Percentiles rank a stretch among this genome's conserved stretches.
Conservation (phyloP, 768 basidiomycete species). For the Polyporus arcularius region DNA sequence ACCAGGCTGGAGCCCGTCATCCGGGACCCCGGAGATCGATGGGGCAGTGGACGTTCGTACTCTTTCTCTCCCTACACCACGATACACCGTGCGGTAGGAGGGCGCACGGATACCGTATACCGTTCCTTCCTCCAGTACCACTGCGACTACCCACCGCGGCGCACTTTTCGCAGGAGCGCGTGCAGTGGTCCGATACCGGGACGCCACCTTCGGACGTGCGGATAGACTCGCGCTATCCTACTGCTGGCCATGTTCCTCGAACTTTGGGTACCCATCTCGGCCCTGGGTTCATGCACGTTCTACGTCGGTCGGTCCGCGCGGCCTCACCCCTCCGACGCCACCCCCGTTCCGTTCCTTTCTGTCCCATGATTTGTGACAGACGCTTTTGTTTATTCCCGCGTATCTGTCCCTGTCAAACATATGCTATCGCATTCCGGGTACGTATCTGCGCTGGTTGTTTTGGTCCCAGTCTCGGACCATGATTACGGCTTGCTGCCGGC, state of each 20-base stretch:
- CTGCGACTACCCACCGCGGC: background rate
- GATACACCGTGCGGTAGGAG: conserved; percentile 9
- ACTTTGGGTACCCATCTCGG: background rate
- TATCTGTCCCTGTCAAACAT: background rate
- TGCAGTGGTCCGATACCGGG: too few relatives aligned
- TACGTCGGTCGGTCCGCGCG: background rate
- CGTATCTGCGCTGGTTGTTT: too few relatives aligned
- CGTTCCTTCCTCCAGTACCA: conserved; percentile 13
- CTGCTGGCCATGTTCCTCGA: background rate
- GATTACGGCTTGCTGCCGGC: too few relatives aligned
- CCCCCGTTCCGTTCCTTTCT: background rate
- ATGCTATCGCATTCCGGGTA: background rate
- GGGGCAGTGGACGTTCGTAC: conserved; percentile 1
- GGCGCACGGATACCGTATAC: conserved; percentile 13
- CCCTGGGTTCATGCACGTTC: background rate
- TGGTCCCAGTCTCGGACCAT: too few relatives aligned
- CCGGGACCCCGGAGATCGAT: background rate
- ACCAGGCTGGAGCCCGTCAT: background rate
- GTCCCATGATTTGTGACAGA: background rate
- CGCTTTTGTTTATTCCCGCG: background rate
- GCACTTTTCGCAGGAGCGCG: too few relatives aligned
- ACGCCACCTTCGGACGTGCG: background rate
- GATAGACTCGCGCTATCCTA: background rate
- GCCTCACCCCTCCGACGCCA: background rate
- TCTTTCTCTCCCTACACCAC: background rate